Percentiles rank a stretch among this genome's conserved stretches.
Evolutionary conservation across 305 asterid species (phyloP).

Genomic region (Fraxinus dipetala): DNA sequence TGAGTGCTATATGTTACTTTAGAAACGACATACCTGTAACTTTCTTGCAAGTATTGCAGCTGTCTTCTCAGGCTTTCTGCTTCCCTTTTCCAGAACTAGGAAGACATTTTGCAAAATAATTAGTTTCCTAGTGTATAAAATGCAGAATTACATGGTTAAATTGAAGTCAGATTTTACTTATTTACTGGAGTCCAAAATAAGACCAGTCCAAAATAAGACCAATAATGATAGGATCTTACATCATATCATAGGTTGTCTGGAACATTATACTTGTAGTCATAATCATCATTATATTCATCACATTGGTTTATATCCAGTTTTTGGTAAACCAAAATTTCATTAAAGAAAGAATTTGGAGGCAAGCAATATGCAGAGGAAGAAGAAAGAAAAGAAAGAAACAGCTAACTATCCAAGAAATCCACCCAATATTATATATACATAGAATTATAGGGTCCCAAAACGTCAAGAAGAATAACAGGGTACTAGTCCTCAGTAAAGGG

Average conservation of each 20-base stretch:
- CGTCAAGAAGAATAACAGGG: background rate
- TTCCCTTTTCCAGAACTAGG: constrained; percentile 45
- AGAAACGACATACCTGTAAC: constrained; percentile 29
- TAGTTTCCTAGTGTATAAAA: background rate
- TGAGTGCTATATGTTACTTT: background rate
- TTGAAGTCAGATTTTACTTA: background rate
- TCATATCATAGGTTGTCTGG: background rate
- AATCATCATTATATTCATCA: background rate
- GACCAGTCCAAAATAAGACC: background rate
- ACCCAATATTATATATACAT: background rate
- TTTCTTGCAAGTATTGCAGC: constrained; percentile 40
- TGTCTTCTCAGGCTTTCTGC: constrained; percentile 40
- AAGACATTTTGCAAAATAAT: constrained; percentile 3
- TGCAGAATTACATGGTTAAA: background rate
- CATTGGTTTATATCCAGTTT: background rate
- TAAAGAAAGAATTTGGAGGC: background rate
- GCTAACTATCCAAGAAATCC: background rate
- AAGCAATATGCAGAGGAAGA: background rate
- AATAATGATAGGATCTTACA: background rate
- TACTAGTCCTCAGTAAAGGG: background rate
- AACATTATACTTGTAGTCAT: background rate
- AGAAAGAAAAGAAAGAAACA: background rate
- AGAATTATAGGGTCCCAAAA: background rate
- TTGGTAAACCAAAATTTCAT: background rate
- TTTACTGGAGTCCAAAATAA: background rate